These are phyloP conservation scores for Trichoderma breve DNA, from an alignment of 2,329 filamentous ascomycete genomes.

Conservation along the genomic window DNA sequence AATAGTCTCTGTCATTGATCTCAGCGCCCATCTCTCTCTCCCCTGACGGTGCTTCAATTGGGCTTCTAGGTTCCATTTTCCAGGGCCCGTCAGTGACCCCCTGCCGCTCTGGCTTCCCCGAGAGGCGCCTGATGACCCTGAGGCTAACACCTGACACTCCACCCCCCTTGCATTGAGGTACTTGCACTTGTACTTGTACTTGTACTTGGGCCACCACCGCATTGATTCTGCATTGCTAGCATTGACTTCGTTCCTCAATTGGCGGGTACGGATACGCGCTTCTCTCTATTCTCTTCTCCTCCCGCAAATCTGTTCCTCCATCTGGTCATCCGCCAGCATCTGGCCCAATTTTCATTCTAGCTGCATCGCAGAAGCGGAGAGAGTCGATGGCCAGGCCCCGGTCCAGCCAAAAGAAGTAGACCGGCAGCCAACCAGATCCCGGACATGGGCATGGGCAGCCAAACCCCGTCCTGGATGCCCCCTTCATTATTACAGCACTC, in stretches of 20 bases:
- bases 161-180: not conserved
- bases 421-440: constrained; percentile 14
- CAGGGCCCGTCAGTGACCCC: not conserved
- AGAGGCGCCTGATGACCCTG: not conserved
- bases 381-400: not conserved
- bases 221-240: not conserved
- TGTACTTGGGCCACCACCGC: not conserved
- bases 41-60: not conserved
- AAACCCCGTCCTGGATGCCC: constrained; percentile 15
- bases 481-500: constrained; percentile 12
- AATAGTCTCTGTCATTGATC: not conserved
- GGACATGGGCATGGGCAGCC: constrained; percentile 8
- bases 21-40: not conserved
- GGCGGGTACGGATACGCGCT: not conserved
- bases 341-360: constrained; percentile 15
- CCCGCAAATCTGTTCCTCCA: not conserved
- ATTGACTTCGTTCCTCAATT: not conserved
- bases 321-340: not conserved
- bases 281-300: not conserved
- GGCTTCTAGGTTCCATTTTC: not conserved
- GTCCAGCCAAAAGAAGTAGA: not conserved
- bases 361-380: not conserved
- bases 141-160: not conserved
- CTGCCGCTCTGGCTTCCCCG: not conserved
- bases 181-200: not conserved